phyloP scores from a whole-genome alignment of 441 rosid genomes.

The Jatropha podagrica region DNA sequence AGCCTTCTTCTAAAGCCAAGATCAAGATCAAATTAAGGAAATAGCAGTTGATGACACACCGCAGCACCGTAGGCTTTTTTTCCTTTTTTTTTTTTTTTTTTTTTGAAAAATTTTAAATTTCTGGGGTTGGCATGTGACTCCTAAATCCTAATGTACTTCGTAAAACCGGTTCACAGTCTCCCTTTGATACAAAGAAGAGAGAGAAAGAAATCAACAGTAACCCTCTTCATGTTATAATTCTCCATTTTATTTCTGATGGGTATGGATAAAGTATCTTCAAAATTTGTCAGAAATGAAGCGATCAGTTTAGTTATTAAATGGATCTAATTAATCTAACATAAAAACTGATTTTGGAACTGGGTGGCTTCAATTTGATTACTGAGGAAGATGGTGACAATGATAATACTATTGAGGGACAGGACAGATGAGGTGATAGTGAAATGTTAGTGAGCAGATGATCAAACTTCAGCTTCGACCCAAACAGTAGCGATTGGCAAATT shows the following conservation, averaged over 20 bases:
- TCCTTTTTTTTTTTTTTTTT: not conserved
- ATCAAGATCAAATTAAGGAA: conserved; percentile 38
- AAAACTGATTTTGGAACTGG: too few species aligned
- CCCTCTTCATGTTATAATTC: not conserved
- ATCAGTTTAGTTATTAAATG: too few species aligned
- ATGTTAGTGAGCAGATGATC: not conserved
- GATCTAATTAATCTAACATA: too few species aligned
- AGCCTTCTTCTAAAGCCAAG: conserved; percentile 33
- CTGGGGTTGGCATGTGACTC: conserved; percentile 4
- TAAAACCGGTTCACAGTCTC: conserved; percentile 7
- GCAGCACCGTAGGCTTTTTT: not conserved
- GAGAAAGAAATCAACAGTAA: not conserved
- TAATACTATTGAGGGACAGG: not conserved
- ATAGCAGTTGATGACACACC: not conserved
- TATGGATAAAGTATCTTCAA: too few species aligned
- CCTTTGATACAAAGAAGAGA: not conserved
- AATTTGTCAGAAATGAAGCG: too few species aligned
- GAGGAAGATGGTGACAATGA: too few species aligned
- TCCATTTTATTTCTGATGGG: not conserved
- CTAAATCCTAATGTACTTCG: not conserved
- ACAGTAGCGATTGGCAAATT: not conserved
- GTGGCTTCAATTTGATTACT: not conserved
- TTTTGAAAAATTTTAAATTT: not conserved
- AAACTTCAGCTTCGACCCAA: not conserved
- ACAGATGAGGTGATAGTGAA: not conserved